phyloP scores from a whole-genome alignment of 768 basidiomycete genomes.

The Crepidotus variabilis region DNA sequence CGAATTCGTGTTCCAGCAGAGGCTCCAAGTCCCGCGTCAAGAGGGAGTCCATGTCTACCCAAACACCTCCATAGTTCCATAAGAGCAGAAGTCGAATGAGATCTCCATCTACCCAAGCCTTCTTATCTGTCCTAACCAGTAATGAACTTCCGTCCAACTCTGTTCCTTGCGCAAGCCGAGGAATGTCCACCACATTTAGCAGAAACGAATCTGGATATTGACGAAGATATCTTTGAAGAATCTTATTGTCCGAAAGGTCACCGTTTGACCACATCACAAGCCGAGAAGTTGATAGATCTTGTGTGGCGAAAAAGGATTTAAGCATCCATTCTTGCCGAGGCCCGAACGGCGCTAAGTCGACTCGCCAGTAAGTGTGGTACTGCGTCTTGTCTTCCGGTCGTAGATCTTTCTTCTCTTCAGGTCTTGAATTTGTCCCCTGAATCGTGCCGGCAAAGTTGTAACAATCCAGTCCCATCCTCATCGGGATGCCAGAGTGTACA shows the following conservation, averaged over 20 bases:
- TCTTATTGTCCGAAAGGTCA: constrained; percentile 51
- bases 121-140: constrained; percentile 60
- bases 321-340: constrained; percentile 87
- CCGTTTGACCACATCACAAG: constrained; percentile 94
- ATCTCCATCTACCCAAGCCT: constrained; percentile 96
- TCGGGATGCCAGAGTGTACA: constrained; percentile 75
- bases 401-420: constrained; percentile 11
- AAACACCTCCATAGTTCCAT: constrained; percentile 90
- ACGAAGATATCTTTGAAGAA: constrained; percentile 55
- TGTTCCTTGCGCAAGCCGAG: constrained; percentile 67
- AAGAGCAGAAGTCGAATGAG: constrained; percentile 83
- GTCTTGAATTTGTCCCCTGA: constrained; percentile 23
- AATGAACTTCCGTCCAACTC: constrained; percentile 63
- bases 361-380: constrained; percentile 94
- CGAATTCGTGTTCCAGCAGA: constrained; percentile 90
- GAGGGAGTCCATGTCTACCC: constrained; percentile 97
- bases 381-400: constrained; percentile 48
- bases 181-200: constrained; percentile 66
- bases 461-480: constrained; percentile 84
- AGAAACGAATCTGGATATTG: constrained; percentile 71
- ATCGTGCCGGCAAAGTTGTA: constrained; percentile 91
- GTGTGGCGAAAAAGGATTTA: constrained; percentile 92
- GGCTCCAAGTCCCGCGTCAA: constrained; percentile 85
- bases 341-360: constrained; percentile 79
- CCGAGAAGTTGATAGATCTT: constrained; percentile 57